Evolutionary conservation across 2,329 filamentous ascomycete species (phyloP).

Genomic region (Epichloe festucae): DNA sequence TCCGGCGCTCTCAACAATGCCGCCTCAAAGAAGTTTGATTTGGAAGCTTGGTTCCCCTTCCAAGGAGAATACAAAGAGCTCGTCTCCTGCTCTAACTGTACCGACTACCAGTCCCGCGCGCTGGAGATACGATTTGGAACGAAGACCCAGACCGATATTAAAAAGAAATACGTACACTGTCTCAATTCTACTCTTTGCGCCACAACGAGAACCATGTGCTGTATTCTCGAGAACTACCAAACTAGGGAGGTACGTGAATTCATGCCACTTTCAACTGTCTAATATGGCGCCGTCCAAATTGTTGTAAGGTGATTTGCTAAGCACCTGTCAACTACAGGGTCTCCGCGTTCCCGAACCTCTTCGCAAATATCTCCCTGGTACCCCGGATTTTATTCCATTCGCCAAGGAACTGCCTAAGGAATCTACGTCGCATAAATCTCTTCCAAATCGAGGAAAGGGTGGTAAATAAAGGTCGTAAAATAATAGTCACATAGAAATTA

Average conservation of each 20-base stretch:
- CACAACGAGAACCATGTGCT: constrained; percentile 85
- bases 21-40: constrained; percentile 78
- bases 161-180: constrained; percentile 88
- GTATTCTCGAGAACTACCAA: constrained; percentile 94
- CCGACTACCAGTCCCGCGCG: constrained; percentile 89
- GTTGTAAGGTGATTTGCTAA: not conserved
- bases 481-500: no score
- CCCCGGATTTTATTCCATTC: constrained; percentile 81
- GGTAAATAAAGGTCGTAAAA: constrained; percentile 7
- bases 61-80: constrained; percentile 98
- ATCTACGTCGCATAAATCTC: constrained; percentile 19
- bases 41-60: constrained; percentile 94
- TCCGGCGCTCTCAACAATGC: constrained; percentile 81
- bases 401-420: constrained; percentile 76
- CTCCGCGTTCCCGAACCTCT: constrained; percentile 71
- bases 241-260: constrained; percentile 52
- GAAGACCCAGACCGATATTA: constrained; percentile 72
- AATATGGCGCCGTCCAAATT: not conserved
- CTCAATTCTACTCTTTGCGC: constrained; percentile 84
- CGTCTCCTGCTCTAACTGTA: constrained; percentile 95
- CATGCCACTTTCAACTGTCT: not conserved
- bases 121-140: constrained; percentile 84
- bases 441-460: constrained; percentile 19
- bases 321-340: constrained; percentile 33
- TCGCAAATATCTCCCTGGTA: constrained; percentile 78